These are phyloP conservation scores for Phytopythium helicoides DNA, from an alignment of 352 stramenopile species.

Conservation along the genomic window DNA sequence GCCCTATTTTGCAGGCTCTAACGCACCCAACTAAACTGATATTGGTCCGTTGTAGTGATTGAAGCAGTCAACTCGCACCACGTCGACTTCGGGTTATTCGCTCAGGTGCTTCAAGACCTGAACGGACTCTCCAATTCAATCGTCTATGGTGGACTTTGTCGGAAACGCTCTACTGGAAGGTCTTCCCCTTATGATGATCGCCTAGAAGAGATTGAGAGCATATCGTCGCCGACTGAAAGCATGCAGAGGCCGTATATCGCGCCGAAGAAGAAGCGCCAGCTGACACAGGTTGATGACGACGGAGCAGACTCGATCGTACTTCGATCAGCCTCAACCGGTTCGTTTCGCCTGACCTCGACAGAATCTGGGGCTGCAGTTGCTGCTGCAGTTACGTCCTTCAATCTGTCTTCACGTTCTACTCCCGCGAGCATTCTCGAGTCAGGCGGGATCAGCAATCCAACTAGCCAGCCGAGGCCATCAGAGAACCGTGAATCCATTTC, in stretches of 20 bases:
- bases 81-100: conserved; percentile 30
- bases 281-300: background rate
- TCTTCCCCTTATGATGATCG: conserved; percentile 7
- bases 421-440: background rate
- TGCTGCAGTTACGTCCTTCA: background rate
- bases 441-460: background rate
- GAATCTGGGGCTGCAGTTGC: background rate
- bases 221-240: conserved; percentile 46
- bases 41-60: conserved; percentile 1
- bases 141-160: conserved; percentile 65
- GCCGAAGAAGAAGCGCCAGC: conserved; percentile 22
- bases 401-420: background rate
- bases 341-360: conserved; percentile 5
- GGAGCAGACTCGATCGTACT: conserved; percentile 6
- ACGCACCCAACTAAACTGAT: background rate
- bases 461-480: background rate
- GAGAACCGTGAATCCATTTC: background rate
- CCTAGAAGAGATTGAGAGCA: conserved; percentile 33
- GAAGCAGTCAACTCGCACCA: conserved; percentile 11
- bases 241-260: conserved; percentile 13
- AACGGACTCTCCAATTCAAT: conserved; percentile 74
- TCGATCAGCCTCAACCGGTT: conserved; percentile 4
- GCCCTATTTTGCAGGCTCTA: background rate
- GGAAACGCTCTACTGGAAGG: conserved; percentile 9
- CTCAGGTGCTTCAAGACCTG: conserved; percentile 63